phyloP scores from a whole-genome alignment of 2,329 filamentous ascomycete genomes.

The Chaetomium olivaceum region DNA sequence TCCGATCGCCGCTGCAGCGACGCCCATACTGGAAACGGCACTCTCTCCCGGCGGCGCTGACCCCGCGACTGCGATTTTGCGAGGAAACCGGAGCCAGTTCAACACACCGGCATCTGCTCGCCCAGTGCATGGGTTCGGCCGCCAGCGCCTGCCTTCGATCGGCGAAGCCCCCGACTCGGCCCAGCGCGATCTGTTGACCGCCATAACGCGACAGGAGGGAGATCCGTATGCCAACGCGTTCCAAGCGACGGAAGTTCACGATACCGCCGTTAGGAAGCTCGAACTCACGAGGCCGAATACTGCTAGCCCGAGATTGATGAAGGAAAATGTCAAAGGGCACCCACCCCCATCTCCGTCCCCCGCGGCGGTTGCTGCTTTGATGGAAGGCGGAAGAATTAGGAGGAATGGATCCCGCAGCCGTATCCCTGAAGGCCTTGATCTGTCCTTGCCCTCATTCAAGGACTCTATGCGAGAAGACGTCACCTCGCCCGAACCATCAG shows the following conservation, averaged over 20 bases:
- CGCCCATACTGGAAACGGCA: conserved; percentile 81
- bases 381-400: conserved; percentile 56
- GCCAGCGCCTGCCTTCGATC: conserved; percentile 73
- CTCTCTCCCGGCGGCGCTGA: conserved; percentile 69
- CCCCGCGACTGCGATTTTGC: conserved; percentile 65
- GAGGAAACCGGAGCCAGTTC: conserved; percentile 67
- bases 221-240: conserved; percentile 33
- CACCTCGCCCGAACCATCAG: conserved; percentile 59
- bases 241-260: conserved; percentile 30
- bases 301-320: conserved; percentile 62
- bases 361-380: conserved; percentile 62
- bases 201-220: conserved; percentile 30
- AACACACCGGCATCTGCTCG: conserved; percentile 69
- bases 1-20: conserved; percentile 78
- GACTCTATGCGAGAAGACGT: conserved; percentile 53
- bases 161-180: conserved; percentile 60
- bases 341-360: conserved; percentile 65
- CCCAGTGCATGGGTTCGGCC: conserved; percentile 60
- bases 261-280: conserved; percentile 27
- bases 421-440: conserved; percentile 68
- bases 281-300: conserved; percentile 66
- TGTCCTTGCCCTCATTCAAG: conserved; percentile 64
- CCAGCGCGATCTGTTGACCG: conserved; percentile 35
- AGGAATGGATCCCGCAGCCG: conserved; percentile 74
- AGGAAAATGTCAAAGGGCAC: conserved; percentile 44